Percentiles rank a stretch among this genome's conserved stretches.
Evolutionary conservation across 2,329 filamentous ascomycete species (phyloP).

Genomic region (Fusarium sp.): DNA sequence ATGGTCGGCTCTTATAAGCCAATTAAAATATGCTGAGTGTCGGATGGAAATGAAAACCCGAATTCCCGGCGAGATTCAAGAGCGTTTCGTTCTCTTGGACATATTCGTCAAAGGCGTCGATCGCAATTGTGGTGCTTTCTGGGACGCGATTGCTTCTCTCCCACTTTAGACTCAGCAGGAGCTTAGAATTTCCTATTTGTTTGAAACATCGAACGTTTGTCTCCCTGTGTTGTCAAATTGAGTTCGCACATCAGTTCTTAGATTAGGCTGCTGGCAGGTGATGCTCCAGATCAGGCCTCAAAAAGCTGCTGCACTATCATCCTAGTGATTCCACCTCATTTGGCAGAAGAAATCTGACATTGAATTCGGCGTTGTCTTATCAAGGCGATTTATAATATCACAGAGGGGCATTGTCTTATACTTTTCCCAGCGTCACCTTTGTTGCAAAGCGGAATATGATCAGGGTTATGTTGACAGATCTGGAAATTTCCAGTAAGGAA

Average conservation of each 20-base stretch:
- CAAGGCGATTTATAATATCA: not conserved
- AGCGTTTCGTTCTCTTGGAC: not conserved
- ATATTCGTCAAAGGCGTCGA: not conserved
- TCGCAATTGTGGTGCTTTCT: not conserved
- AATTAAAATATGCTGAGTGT: not conserved
- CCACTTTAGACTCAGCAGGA: not conserved
- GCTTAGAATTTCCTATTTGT: not conserved
- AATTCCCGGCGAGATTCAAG: not conserved
- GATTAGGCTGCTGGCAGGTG: not conserved
- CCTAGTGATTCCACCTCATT: not conserved
- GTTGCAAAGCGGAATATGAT: not conserved
- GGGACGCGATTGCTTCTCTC: not conserved
- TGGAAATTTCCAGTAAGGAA: not conserved
- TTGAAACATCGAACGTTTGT: not conserved
- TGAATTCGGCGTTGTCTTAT: not conserved
- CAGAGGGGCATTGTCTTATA: not conserved
- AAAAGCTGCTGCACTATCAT: not conserved
- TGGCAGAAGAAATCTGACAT: not conserved
- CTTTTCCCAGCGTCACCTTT: not conserved
- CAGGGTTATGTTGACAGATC: not conserved
- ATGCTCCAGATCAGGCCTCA: not conserved
- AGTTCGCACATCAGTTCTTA: not conserved
- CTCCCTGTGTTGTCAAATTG: not conserved
- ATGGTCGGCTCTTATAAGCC: not conserved
- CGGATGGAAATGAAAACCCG: not conserved